A percentile compares a stretch with the other conserved stretches of the same genome.
Evolutionary conservation across 768 basidiomycete species (phyloP).

Genomic region (Mycena kentingensis): DNA sequence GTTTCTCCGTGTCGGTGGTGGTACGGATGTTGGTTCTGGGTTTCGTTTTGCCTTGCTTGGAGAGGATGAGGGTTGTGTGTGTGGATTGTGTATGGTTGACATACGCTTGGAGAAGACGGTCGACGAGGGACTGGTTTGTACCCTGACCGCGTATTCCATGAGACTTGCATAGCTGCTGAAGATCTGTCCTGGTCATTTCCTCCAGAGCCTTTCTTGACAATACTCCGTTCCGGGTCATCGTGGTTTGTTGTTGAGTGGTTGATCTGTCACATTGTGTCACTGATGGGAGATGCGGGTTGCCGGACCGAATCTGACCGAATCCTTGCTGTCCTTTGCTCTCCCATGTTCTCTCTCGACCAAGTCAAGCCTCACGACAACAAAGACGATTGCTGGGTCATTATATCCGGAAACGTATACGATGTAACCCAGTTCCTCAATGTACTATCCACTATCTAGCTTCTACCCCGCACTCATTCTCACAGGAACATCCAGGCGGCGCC

Average conservation of each 20-base stretch:
- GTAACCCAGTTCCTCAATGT: constrained; percentile 78
- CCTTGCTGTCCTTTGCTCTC: constrained; percentile 12
- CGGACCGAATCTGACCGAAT: background rate
- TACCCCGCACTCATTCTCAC: constrained; percentile 8
- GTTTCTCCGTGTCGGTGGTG: constrained; percentile 36
- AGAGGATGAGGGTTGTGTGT: constrained; percentile 22
- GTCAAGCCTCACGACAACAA: constrained; percentile 56
- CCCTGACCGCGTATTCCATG: too few species aligned
- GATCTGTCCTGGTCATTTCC: too few species aligned
- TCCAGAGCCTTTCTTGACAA: too few species aligned
- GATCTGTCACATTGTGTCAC: too few species aligned
- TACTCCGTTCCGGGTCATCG: too few species aligned
- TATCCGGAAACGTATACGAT: constrained; percentile 80
- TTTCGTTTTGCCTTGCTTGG: constrained; percentile 26
- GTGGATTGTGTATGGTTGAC: background rate
- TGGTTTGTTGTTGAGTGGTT: too few species aligned
- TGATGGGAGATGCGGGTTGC: too few species aligned
- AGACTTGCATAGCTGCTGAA: too few species aligned
- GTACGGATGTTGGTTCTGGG: constrained; percentile 28
- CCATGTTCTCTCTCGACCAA: constrained; percentile 53
- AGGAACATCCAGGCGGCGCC: constrained; percentile 83
- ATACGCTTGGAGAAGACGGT: constrained; percentile 60
- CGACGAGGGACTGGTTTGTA: constrained; percentile 78
- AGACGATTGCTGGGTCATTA: constrained; percentile 79
- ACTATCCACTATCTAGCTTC: constrained; percentile 16